phyloP scores from a whole-genome alignment of 148 eudicot species.

The Pharnaceum exiguum region DNA sequence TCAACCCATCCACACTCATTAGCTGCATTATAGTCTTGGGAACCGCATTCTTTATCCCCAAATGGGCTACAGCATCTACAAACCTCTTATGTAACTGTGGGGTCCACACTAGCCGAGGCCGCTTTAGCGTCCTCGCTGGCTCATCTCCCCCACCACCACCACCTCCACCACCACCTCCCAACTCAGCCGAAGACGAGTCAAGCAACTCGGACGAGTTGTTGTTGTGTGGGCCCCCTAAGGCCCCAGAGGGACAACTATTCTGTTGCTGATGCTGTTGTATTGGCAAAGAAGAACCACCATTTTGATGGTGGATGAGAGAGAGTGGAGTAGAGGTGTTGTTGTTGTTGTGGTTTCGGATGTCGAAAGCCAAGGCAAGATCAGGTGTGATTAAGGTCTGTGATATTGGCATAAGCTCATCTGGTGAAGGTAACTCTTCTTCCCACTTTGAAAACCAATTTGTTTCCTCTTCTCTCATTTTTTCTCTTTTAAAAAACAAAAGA shows the following conservation, averaged over 20 bases:
- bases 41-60: constrained; percentile 77
- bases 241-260: constrained; percentile 14
- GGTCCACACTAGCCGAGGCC: constrained; percentile 80
- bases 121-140: constrained; percentile 64
- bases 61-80: constrained; percentile 75
- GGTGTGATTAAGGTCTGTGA: constrained; percentile 87
- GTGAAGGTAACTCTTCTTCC: constrained; percentile 80
- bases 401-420: constrained; percentile 77
- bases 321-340: background rate
- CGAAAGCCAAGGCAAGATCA: constrained; percentile 79
- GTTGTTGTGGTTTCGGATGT: constrained; percentile 37
- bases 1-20: constrained; percentile 74
- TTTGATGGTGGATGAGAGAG: constrained; percentile 19
- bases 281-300: constrained; percentile 5
- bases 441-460: constrained; percentile 87
- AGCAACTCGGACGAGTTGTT: constrained; percentile 52
- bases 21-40: constrained; percentile 86
- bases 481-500: too few relatives aligned
- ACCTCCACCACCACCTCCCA: constrained; percentile 36
- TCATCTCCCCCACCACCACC: constrained; percentile 39
- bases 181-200: constrained; percentile 46
- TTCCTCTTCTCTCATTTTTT: constrained; percentile 67
- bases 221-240: constrained; percentile 25
- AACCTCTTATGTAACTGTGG: constrained; percentile 80
- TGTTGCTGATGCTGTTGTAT: constrained; percentile 11